These are phyloP conservation scores for Aureobasidium sp. DNA, from an alignment of 2,329 filamentous ascomycete species.

Conservation along the genomic window DNA sequence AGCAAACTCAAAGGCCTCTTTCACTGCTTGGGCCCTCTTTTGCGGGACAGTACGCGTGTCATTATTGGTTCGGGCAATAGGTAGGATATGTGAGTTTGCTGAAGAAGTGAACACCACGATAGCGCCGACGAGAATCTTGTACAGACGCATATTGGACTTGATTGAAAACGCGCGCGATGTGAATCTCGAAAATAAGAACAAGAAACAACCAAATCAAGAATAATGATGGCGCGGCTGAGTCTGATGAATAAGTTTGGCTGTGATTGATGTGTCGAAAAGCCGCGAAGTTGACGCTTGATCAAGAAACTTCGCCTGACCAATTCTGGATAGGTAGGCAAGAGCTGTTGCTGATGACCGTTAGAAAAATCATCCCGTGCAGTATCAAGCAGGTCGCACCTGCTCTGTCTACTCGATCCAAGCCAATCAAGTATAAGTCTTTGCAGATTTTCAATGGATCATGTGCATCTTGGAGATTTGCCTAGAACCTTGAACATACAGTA, in stretches of 20 bases:
- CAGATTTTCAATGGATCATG: background rate
- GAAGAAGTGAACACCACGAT: background rate
- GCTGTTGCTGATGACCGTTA: background rate
- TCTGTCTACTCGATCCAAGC: background rate
- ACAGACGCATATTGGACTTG: background rate
- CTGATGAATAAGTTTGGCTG: background rate
- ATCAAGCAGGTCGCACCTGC: background rate
- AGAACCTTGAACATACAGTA: background rate
- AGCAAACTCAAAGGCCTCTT: conserved; percentile 58
- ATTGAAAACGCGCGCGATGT: too few relatives aligned
- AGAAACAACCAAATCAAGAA: background rate
- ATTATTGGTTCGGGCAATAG: background rate
- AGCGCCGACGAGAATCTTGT: background rate
- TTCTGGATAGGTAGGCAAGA: background rate
- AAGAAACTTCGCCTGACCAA: background rate
- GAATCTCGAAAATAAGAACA: too few relatives aligned
- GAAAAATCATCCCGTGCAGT: background rate
- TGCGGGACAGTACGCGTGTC: background rate
- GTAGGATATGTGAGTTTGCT: background rate
- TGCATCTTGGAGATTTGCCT: background rate
- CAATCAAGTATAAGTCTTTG: background rate
- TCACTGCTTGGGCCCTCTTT: conserved; percentile 41
- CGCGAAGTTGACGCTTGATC: too few relatives aligned
- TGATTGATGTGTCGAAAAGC: background rate
- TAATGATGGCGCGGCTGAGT: background rate